These are phyloP conservation scores for Marasmius tenuissimus DNA, from an alignment of 1,284 basidiomycete species.

Conservation along the genomic window DNA sequence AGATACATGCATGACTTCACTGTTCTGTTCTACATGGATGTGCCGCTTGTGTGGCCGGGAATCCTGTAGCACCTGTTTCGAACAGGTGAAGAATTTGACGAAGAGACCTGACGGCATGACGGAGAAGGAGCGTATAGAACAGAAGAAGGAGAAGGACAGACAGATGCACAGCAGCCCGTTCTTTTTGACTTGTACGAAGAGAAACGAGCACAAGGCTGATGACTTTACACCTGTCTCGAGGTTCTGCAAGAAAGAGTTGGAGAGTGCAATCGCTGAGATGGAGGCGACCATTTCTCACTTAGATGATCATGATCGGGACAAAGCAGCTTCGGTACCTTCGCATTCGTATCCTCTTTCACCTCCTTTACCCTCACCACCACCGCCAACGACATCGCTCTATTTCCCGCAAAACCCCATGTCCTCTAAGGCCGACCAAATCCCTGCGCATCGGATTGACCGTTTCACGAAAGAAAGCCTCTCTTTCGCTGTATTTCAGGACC, in stretches of 20 bases:
- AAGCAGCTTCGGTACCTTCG: constrained; percentile 11
- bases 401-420: background rate
- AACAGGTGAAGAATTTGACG: constrained; percentile 66
- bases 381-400: background rate
- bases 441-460: constrained; percentile 42
- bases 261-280: constrained; percentile 68
- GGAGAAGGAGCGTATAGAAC: constrained; percentile 44
- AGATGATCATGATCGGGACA: constrained; percentile 21
- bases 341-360: constrained; percentile 3
- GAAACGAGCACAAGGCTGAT: constrained; percentile 62
- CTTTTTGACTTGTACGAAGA: constrained; percentile 68
- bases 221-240: constrained; percentile 83
- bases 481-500: constrained; percentile 58
- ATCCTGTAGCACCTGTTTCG: constrained; percentile 83
- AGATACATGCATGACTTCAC: constrained; percentile 92
- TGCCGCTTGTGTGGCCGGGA: constrained; percentile 90
- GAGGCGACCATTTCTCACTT: constrained; percentile 43
- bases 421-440: constrained; percentile 25
- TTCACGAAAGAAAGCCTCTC: constrained; percentile 56
- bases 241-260: constrained; percentile 68
- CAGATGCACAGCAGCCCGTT: constrained; percentile 68
- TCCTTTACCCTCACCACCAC: background rate
- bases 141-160: constrained; percentile 55
- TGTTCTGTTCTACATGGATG: constrained; percentile 89
- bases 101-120: constrained; percentile 48